A percentile compares a stretch with the other conserved stretches of the same genome.
Evolutionary conservation across 2,329 filamentous ascomycete genomes (phyloP).

Genomic region (Arthrobotrys iridis): DNA sequence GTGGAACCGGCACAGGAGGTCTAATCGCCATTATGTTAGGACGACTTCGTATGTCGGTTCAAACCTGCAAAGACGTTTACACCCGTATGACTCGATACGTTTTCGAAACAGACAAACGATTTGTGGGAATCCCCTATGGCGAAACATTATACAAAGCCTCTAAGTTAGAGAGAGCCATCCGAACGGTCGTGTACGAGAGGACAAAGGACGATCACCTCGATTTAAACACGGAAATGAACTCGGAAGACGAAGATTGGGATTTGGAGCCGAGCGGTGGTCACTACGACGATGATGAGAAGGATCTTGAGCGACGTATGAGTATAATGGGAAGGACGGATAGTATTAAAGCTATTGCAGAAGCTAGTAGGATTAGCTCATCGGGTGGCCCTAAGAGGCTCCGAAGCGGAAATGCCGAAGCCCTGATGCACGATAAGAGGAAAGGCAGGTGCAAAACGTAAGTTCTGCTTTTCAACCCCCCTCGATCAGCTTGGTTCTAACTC

Average conservation of each 20-base stretch:
- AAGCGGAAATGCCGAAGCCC: constrained; percentile 37
- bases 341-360: constrained; percentile 49
- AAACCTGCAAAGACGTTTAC: constrained; percentile 97
- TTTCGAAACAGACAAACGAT: constrained; percentile 98
- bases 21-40: constrained; percentile 98
- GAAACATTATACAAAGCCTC: constrained; percentile 93
- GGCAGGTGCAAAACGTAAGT: constrained; percentile 55
- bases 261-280: constrained; percentile 46
- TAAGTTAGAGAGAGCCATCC: constrained; percentile 91
- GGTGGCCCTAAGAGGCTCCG: constrained; percentile 8
- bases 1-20: constrained; percentile 92
- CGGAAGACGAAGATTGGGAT: constrained; percentile 52
- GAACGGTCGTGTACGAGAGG: constrained; percentile 80
- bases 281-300: constrained; percentile 50
- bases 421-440: constrained; percentile 52
- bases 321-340: constrained; percentile 51
- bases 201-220: constrained; percentile 48
- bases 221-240: constrained; percentile 45
- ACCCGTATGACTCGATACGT: constrained; percentile 93
- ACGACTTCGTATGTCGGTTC: constrained; percentile 85
- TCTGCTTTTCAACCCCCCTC: not conserved
- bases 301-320: constrained; percentile 47
- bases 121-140: constrained; percentile 92
- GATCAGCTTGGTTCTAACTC: not conserved
- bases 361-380: constrained; percentile 28